phyloP scores from a whole-genome alignment of 2,329 filamentous ascomycete genomes.

The Mollisiaceae sp. region DNA sequence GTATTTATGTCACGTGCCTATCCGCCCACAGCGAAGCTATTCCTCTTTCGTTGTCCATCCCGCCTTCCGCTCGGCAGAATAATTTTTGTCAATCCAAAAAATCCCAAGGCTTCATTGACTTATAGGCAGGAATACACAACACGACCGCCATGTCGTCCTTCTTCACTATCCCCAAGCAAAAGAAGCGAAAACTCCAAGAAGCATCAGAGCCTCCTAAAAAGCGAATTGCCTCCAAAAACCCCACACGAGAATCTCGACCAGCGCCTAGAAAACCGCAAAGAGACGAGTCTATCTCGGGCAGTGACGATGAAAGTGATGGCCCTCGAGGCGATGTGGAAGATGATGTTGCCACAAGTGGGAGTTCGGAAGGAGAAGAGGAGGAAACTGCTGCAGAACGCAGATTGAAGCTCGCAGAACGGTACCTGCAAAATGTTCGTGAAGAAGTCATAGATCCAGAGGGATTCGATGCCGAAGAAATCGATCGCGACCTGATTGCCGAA shows the following conservation, averaged over 20 bases:
- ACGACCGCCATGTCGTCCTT: conserved; percentile 80
- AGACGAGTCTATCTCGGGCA: conserved; percentile 80
- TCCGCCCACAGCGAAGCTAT: no score
- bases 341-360: conserved; percentile 57
- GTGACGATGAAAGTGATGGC: conserved; percentile 74
- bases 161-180: conserved; percentile 91
- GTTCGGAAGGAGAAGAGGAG: conserved; percentile 69
- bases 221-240: conserved; percentile 49
- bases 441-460: conserved; percentile 83
- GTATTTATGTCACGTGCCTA: no score
- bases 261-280: conserved; percentile 48
- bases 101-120: conserved; percentile 4
- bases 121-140: not conserved
- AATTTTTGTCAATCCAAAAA: conserved; percentile 18
- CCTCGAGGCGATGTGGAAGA: conserved; percentile 59
- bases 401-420: conserved; percentile 85
- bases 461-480: conserved; percentile 93
- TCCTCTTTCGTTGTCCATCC: no score
- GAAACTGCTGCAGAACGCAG: conserved; percentile 92
- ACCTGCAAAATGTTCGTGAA: conserved; percentile 86
- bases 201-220: conserved; percentile 61
- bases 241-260: conserved; percentile 45
- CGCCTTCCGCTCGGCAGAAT: conserved; percentile 17
- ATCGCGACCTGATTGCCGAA: conserved; percentile 89
- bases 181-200: conserved; percentile 69